Percentiles rank a stretch among this genome's conserved stretches.
phyloP scores from a whole-genome alignment of 164 flowering plant genomes.

The Tinospora cordifolia region DNA sequence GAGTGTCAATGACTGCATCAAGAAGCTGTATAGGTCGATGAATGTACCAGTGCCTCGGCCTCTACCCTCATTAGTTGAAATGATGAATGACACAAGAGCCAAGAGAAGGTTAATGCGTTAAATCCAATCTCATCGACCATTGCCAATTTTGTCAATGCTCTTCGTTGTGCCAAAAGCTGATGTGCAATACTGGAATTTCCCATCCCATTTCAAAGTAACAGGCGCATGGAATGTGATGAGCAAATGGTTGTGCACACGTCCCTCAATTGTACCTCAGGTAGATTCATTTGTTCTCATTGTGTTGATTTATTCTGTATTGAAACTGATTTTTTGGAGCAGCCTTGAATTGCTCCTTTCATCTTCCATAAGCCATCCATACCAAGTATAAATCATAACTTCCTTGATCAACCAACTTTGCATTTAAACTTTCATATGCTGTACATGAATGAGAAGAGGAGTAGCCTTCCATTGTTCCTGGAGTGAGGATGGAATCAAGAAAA shows the following conservation, averaged over 20 bases:
- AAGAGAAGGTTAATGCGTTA: slow-evolving; percentile 19
- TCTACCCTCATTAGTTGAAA: slow-evolving; percentile 68
- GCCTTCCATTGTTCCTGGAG: too few species aligned
- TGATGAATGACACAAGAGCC: slow-evolving; percentile 40
- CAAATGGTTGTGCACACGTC: background rate
- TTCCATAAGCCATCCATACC: too few species aligned
- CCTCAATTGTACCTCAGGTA: too few species aligned
- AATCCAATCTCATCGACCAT: background rate
- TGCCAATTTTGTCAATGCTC: background rate
- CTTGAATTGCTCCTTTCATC: too few species aligned
- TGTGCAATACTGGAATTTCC: background rate
- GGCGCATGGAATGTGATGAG: background rate
- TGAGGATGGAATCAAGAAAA: too few species aligned
- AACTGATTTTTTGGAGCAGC: too few species aligned
- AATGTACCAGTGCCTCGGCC: slow-evolving; percentile 73
- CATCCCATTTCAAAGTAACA: background rate
- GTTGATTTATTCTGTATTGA: too few species aligned
- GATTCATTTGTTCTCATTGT: too few species aligned
- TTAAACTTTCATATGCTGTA: too few species aligned
- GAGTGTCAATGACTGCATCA: slow-evolving; percentile 34
- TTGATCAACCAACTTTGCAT: too few species aligned
- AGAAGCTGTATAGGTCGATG: slow-evolving; percentile 66
- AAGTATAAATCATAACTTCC: too few species aligned
- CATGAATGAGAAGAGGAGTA: too few species aligned
- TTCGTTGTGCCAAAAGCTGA: background rate